phyloP scores from a whole-genome alignment of 2,329 filamentous ascomycete species.

The Cladosporium sphaerospermum region DNA sequence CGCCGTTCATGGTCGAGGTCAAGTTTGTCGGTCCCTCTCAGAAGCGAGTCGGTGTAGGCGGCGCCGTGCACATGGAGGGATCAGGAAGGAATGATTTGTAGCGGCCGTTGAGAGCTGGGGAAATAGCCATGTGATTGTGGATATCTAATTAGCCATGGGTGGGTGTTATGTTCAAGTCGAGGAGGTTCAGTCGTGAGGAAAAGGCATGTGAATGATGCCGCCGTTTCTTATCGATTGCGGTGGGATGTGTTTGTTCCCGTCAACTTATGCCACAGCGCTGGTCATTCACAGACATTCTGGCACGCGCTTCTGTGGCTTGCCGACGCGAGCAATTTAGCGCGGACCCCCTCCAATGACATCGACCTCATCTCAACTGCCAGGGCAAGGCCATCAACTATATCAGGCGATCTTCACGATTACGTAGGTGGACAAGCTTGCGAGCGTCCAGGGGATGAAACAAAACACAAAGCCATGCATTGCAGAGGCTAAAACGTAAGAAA shows the following conservation, averaged over 20 bases:
- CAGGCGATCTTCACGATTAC: conserved; percentile 8
- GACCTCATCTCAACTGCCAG: conserved; percentile 2
- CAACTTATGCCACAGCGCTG: too few species aligned
- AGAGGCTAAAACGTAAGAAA: too few species aligned
- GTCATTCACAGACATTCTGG: too few species aligned
- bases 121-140: conserved; percentile 9
- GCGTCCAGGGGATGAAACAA: too few species aligned
- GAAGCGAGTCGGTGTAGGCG: conserved; percentile 1
- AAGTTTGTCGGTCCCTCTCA: neutral
- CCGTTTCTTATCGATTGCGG: too few species aligned
- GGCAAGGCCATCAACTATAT: neutral
- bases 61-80: neutral
- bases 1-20: conserved; percentile 14
- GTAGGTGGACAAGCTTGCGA: conserved; percentile 4
- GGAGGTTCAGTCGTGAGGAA: too few species aligned
- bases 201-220: too few species aligned
- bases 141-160: neutral
- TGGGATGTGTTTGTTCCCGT: too few species aligned
- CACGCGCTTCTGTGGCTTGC: too few species aligned
- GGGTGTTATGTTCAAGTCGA: too few species aligned
- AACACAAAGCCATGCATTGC: too few species aligned
- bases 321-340: conserved; percentile 4
- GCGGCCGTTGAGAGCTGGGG: conserved; percentile 11
- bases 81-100: conserved; percentile 7
- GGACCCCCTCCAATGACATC: conserved; percentile 1